These are phyloP conservation scores for Phytophthora cryptogea DNA, from an alignment of 352 stramenopile species.

Conservation along the genomic window DNA sequence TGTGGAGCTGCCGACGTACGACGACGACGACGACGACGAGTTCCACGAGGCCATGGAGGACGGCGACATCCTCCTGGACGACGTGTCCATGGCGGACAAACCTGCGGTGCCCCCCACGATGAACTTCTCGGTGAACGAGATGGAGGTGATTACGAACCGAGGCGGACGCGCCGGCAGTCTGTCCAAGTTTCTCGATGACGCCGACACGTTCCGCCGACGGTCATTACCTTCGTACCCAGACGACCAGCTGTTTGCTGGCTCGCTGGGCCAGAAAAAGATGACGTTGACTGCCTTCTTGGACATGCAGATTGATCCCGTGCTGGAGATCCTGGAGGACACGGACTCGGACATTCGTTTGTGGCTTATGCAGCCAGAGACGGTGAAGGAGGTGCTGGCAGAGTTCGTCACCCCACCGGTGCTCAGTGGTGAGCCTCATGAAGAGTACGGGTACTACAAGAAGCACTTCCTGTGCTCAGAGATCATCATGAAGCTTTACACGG, in stretches of 20 bases:
- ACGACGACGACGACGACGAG: slow-evolving; percentile 47
- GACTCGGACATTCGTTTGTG: slow-evolving; percentile 86
- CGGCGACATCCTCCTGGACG: slow-evolving; percentile 35
- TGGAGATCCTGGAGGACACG: slow-evolving; percentile 85
- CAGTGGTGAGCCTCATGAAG: slow-evolving; percentile 75
- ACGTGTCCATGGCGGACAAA: slow-evolving; percentile 19
- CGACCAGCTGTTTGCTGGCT: slow-evolving; percentile 50
- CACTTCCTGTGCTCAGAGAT: slow-evolving; percentile 90
- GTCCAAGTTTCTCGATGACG: slow-evolving; percentile 83
- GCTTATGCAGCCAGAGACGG: slow-evolving; percentile 79
- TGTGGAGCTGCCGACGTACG: slow-evolving; percentile 30
- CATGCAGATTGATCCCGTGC: slow-evolving; percentile 86
- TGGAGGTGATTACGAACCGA: slow-evolving; percentile 84
- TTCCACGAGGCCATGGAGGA: slow-evolving; percentile 54
- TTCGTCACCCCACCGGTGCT: slow-evolving; percentile 84
- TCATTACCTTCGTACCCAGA: slow-evolving; percentile 79
- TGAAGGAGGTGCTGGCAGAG: slow-evolving; percentile 76
- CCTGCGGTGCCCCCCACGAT: slow-evolving; percentile 59
- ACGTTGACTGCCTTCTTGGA: slow-evolving; percentile 69
- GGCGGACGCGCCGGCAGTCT: slow-evolving; percentile 66
- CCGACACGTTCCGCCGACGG: slow-evolving; percentile 69
- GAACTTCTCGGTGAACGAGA: slow-evolving; percentile 82
- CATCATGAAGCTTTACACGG: slow-evolving; percentile 91
- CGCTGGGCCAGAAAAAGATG: slow-evolving; percentile 68
- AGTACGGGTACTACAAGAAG: slow-evolving; percentile 91